Evolutionary conservation across 2,329 filamentous ascomycete species (phyloP).

Genomic region (Falciphora oryzae): DNA sequence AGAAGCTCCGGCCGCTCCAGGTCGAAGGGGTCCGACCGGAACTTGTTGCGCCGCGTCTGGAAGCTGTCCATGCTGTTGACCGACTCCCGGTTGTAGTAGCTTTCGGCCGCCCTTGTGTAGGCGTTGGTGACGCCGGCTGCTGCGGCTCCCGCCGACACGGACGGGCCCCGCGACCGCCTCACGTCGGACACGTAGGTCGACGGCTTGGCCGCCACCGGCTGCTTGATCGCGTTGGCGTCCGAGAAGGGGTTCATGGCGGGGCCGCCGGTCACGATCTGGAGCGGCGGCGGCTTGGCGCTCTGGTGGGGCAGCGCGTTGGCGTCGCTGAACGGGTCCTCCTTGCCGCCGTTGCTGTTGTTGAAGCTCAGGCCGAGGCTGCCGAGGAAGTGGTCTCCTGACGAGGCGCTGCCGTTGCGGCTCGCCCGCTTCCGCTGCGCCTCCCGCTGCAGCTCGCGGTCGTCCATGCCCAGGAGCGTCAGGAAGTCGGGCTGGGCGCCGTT

Average conservation of each 20-base stretch:
- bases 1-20: constrained; percentile 49
- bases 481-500: constrained; percentile 33
- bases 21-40: constrained; percentile 60
- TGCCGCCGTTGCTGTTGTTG: constrained; percentile 13
- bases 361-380: constrained; percentile 33
- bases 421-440: constrained; percentile 30
- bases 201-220: constrained; percentile 23
- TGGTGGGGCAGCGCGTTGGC: constrained; percentile 33
- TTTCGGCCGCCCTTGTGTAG: constrained; percentile 21
- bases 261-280: constrained; percentile 22
- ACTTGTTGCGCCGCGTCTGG: constrained; percentile 40
- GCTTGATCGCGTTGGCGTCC: constrained; percentile 39
- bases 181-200: constrained; percentile 41
- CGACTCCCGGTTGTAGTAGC: constrained; percentile 37
- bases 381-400: constrained; percentile 33
- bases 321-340: constrained; percentile 44
- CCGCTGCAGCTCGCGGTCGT: constrained; percentile 33
- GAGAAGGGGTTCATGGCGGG: constrained; percentile 40
- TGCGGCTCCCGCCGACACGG: constrained; percentile 24
- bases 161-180: constrained; percentile 43
- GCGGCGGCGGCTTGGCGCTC: constrained; percentile 33
- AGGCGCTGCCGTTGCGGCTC: constrained; percentile 26
- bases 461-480: constrained; percentile 36
- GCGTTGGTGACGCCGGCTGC: constrained; percentile 28
- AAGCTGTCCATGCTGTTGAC: constrained; percentile 33